Evolutionary conservation across 176 grass and related monocot species (phyloP), one percentile per base, ranked within the genome.

Genomic region (Hordeum vulgare): DNA sequence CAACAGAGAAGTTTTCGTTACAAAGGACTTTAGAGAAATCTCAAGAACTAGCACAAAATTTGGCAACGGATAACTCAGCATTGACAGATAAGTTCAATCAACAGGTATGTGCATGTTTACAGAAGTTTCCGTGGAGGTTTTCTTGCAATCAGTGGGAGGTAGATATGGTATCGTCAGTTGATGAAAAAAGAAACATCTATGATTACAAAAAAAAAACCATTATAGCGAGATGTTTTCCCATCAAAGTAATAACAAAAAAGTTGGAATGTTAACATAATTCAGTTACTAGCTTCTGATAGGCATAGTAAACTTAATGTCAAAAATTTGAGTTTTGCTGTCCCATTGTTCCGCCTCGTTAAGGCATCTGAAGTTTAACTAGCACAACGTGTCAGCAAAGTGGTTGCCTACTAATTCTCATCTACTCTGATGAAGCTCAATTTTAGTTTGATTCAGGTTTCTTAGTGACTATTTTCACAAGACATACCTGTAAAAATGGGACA

Each of bases 71-170:
- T 81, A 95, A 99, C 89, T 93, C 93, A 82, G 83, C 93, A 34
- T 81, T 99, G 33, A 99, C 97, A 24, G 97, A 99, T 80, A 94
- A 92, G 66, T 99, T 94, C 91, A 99, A 99, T 67, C 85, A 96
- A 75, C 97, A 99, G 90, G 97, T 99, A 40, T 60, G 80, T 89
- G 3, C 54, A 70, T 15, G 24, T 80, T 69, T 54, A 42, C 54
- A 34, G 49, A 68, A 36, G 13, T 77, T 81, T 71, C 64, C 25
- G 27, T 77, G 23, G 17, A 41, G 33, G 23, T 24, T 47, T 77
- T 85, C 6, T 49, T 21, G 15, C 14, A 80, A 75, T 75, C 36
- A 36, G 57, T 78, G 67, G 36, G 59, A 82, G 11, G 31, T 79
- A 12, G 23, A 83, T 74, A 18, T 83, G 35, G 68, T 80, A 28